A percentile compares a stretch with the other conserved stretches of the same genome.
Evolutionary conservation across 2,329 filamentous ascomycete genomes (phyloP).

Genomic region (Sporothrix sp.): DNA sequence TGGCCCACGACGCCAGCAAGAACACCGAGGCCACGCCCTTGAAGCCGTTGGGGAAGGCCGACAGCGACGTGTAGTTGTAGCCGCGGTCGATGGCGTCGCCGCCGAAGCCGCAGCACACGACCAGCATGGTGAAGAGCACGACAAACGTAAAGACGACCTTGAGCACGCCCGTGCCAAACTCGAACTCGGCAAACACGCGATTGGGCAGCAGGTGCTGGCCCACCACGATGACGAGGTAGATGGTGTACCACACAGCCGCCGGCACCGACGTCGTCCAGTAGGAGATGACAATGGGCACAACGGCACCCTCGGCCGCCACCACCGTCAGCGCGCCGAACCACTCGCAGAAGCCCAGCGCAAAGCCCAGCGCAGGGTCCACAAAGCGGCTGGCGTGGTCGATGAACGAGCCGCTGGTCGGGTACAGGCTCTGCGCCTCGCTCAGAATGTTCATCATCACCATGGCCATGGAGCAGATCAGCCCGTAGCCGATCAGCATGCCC

Average conservation of each 20-base stretch:
- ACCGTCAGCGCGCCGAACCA: conserved; percentile 32
- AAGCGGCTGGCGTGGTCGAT: conserved; percentile 46
- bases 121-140: conserved; percentile 16
- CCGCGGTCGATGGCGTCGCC: conserved; percentile 16
- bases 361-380: conserved; percentile 47
- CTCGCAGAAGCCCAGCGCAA: conserved; percentile 44
- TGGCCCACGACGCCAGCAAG: conserved; percentile 67
- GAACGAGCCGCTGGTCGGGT: conserved; percentile 44
- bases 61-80: conserved; percentile 14
- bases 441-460: conserved; percentile 15
- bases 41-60: conserved; percentile 51
- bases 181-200: conserved; percentile 34
- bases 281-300: conserved; percentile 24
- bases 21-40: conserved; percentile 68
- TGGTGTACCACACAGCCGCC: conserved; percentile 35
- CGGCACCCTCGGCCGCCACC: conserved; percentile 14
- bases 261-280: conserved; percentile 35
- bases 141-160: conserved; percentile 18
- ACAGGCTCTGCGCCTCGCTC: conserved; percentile 15
- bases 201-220: conserved; percentile 35
- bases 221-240: conserved; percentile 20
- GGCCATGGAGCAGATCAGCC: conserved; percentile 14
- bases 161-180: conserved; percentile 20
- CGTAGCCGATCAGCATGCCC: conserved; percentile 16
- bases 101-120: conserved; percentile 13